Evolutionary conservation across 2,329 filamentous ascomycete species (phyloP), one percentile per base, ranked within the genome.

Genomic region (Curvularia spicifera): DNA sequence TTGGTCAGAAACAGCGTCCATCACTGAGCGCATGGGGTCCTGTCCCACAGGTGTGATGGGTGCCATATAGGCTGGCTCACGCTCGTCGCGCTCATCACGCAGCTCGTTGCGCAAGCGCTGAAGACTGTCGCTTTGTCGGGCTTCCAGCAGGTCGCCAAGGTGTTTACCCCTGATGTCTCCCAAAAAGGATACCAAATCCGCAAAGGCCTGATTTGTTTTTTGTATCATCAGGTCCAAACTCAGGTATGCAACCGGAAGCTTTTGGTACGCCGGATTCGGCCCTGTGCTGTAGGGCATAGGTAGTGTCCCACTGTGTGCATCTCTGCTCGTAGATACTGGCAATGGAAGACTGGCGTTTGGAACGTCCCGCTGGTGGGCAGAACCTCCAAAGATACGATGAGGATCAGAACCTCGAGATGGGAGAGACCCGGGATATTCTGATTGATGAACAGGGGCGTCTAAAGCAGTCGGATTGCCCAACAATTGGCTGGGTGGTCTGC

Each of bases 1-100:
- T 4, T 69, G 70, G 42, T 81, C 78, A 3, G 67, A 64, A 8
- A 82, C 69, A 24, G 71, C 70, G 15, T 77, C 72, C 45, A 83
- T 69, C 12, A 80, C 72, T 5, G 67, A 56, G 20, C 74, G 73
- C 46, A 82, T 68, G 10, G 78, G 77, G 63, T 82, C 79, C 39
- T 80, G 75, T 33, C 76, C 75, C 4, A 78, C 68, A 10, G 75
- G 73, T 15, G 77, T 78, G 24, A 84, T 84, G 5, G 82, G 81
- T 24, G 82, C 78, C 69, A 83, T 78, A 61, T 81, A 83, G 28
- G 80, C 70, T 13, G 82, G 81, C 54, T 84, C 81, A 37, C 79
- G 76, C 29, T 75, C 71, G 40, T 81, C 79, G 48, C 79, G 70
- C 61, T 84, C 82, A 37, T 79, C 76, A 37, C 80, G 74, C 48